Evolutionary conservation across 2,329 filamentous ascomycete species (phyloP).

Genomic region (Diaporthe australafricana): DNA sequence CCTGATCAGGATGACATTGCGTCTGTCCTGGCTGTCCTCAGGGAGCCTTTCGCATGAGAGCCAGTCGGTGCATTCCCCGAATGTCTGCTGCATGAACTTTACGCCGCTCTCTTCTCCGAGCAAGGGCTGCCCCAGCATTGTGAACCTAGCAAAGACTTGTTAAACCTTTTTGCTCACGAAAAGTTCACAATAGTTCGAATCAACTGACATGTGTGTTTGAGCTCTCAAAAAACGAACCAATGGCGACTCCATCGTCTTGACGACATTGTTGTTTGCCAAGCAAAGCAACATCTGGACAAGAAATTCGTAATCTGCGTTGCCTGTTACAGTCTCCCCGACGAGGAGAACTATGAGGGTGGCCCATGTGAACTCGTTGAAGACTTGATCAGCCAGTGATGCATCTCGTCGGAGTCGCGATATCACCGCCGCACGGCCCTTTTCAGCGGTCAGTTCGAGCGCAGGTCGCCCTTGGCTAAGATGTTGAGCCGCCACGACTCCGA

Average conservation of each 20-base stretch:
- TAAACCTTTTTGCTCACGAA: too few relatives aligned
- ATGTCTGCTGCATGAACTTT: background rate
- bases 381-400: background rate
- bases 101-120: background rate
- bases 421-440: slow-evolving; percentile 4
- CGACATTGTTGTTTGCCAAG: background rate
- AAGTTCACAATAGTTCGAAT: too few relatives aligned
- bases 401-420: background rate
- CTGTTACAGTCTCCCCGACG: slow-evolving; percentile 6
- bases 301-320: slow-evolving; percentile 2
- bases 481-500: slow-evolving; percentile 9
- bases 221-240: background rate
- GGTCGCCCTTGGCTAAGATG: slow-evolving; percentile 5
- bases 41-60: background rate
- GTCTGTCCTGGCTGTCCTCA: background rate
- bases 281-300: slow-evolving; percentile 17
- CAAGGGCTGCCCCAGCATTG: slow-evolving; percentile 6
- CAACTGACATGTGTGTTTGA: slow-evolving; percentile 1
- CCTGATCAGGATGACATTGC: background rate
- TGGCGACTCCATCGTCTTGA: background rate
- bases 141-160: background rate
- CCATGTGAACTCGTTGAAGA: slow-evolving; percentile 17
- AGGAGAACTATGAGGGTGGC: slow-evolving; percentile 4
- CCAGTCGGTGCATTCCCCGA: background rate
- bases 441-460: background rate